Evolutionary conservation across 2,329 filamentous ascomycete genomes (phyloP), one percentile per base, ranked within the genome.

Genomic region (Mycosphaerella sp.): DNA sequence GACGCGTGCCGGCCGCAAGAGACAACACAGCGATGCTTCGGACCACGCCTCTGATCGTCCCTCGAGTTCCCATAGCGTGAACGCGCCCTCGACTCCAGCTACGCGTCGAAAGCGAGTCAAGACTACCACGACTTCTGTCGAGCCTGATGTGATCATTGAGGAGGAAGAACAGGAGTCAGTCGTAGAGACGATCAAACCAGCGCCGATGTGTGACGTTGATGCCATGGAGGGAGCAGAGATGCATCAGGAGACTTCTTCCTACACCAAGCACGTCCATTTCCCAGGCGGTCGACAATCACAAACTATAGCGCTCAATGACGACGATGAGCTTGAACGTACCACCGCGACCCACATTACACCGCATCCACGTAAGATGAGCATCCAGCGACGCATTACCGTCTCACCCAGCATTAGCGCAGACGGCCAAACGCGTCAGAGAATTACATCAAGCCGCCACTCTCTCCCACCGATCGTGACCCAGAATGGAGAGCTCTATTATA

Each of bases 311-410:
- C 18, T 42, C 52, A 53, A 56, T 35, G 55, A 50, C 35, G 55
- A 61, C 4, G 50, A 41, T 6, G 54, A 58, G 17, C 52, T 25
- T 6, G 44, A 55, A 13, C 53, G 49, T 37, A 49, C 59, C 2
- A 66, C 66, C 4, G 63, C 65, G 5, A 62, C 62, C 16, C 61
- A 66, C 49, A 59, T 64, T 44, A 68, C 66, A 7, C 66, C 66
- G 16, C 61, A 67, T 44, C 64, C 62, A 34, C 40, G 40, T 18
- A 59, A 47, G 44, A 56, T 61, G 55, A 50, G 62, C 6, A 44
- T 66, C 40, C 66, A 62, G 55, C 65, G 64, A 21, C 65, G 66
- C 25, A 53, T 59, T 41, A 68, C 66, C 5, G 55, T 57, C 14
- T 68, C 66, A 3, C 64, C 65, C 6, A 43, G 17, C 32, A 46